A percentile compares a stretch with the other conserved stretches of the same genome.
Conservation (phyloP, 2,329 filamentous ascomycete genomes). For the Cercospora brassicicola region DNA sequence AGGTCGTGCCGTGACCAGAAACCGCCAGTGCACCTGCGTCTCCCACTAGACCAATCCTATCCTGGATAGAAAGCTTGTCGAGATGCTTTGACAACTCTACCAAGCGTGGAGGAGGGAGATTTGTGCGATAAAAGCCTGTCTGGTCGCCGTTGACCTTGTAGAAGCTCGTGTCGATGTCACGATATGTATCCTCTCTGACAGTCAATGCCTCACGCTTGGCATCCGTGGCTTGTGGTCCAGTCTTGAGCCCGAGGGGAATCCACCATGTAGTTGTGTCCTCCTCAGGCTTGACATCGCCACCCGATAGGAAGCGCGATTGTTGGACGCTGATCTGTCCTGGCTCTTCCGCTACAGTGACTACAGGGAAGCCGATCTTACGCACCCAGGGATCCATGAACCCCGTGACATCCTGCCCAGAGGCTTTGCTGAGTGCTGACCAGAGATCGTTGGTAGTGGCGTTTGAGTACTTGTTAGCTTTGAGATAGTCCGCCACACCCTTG, state of each 20-base stretch:
- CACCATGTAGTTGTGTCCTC: constrained; percentile 95
- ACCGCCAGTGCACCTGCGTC: constrained; percentile 87
- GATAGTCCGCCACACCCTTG: constrained; percentile 83
- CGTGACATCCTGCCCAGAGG: constrained; percentile 82
- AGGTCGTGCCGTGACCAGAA: constrained; percentile 78
- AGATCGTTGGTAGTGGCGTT: constrained; percentile 90
- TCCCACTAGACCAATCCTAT: constrained; percentile 89
- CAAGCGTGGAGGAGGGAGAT: constrained; percentile 83
- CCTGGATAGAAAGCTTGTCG: constrained; percentile 73
- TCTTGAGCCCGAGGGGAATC: constrained; percentile 84
- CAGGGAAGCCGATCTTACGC: constrained; percentile 88
- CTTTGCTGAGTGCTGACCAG: constrained; percentile 83
- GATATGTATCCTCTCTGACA: constrained; percentile 73
- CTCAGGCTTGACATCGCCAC: constrained; percentile 84
- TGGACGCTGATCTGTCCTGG: constrained; percentile 76
- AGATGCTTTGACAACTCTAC: constrained; percentile 76
- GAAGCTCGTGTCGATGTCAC: constrained; percentile 72
- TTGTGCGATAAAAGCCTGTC: constrained; percentile 87
- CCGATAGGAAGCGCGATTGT: constrained; percentile 86
- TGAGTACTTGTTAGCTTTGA: constrained; percentile 82
- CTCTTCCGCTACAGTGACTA: constrained; percentile 82
- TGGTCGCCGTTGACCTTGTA: constrained; percentile 93
- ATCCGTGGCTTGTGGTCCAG: constrained; percentile 65
- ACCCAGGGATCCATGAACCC: constrained; percentile 94
- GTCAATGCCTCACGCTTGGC: constrained; percentile 68